phyloP scores from a whole-genome alignment of 345 rosid species.

The Pistacia atlantica region DNA sequence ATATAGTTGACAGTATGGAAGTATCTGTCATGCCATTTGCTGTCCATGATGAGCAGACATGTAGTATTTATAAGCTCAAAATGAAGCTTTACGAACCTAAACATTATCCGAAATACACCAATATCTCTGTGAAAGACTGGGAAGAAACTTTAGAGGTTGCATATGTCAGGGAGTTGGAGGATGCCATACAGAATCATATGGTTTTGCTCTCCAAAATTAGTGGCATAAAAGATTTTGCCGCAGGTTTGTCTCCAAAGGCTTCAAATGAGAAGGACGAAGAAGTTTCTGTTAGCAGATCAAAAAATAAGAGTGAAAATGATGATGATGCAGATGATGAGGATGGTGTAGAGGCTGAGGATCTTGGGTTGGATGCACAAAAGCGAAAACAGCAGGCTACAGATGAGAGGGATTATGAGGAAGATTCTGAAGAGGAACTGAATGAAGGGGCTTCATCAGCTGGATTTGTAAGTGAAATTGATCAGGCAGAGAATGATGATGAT shows the following conservation, averaged over 20 bases:
- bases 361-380: conserved; percentile 80
- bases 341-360: conserved; percentile 68
- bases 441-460: conserved; percentile 30
- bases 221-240: conserved; percentile 55
- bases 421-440: conserved; percentile 48
- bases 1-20: conserved; percentile 67
- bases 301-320: conserved; percentile 31
- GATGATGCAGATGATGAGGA: conserved; percentile 51
- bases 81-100: conserved; percentile 69
- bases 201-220: conserved; percentile 64
- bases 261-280: conserved; percentile 55
- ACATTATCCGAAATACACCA: conserved; percentile 51
- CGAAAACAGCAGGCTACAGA: conserved; percentile 54
- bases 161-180: conserved; percentile 86
- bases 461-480: conserved; percentile 40
- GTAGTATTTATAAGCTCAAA: conserved; percentile 77
- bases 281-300: conserved; percentile 34
- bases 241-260: conserved; percentile 40
- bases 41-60: conserved; percentile 33
- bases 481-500: conserved; percentile 26
- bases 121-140: conserved; percentile 61
- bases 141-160: conserved; percentile 49
- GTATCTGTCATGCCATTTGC: conserved; percentile 62
- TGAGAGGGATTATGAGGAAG: conserved; percentile 82
- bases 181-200: conserved; percentile 77